These are phyloP conservation scores for Aspergillus sclerotiicarbonarius DNA, from an alignment of 495 filamentous ascomycete species.

Conservation along the genomic window DNA sequence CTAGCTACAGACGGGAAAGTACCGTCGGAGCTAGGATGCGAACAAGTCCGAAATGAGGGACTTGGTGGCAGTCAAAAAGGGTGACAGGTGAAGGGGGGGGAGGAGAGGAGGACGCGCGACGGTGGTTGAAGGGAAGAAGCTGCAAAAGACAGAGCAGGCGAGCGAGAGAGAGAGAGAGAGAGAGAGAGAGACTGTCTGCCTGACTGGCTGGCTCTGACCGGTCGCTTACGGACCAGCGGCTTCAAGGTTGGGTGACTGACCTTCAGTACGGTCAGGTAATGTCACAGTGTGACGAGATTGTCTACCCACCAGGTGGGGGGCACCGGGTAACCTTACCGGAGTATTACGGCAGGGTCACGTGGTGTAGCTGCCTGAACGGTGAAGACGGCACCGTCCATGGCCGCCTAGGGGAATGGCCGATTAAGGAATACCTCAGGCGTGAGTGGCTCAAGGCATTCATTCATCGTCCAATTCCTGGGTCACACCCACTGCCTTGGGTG, in stretches of 20 bases:
- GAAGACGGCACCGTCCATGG: neutral
- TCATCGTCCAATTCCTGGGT: no score
- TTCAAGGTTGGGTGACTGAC: no score
- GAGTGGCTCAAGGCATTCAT: no score
- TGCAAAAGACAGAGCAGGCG: conserved; percentile 11
- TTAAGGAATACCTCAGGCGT: no score
- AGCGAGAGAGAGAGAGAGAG: conserved; percentile 1
- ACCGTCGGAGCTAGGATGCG: conserved; percentile 18
- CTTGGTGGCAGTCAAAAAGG: neutral
- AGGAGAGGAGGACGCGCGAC: conserved; percentile 18
- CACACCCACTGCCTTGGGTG: no score
- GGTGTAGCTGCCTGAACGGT: neutral
- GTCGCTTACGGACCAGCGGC: conserved; percentile 1
- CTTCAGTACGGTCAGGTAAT: no score
- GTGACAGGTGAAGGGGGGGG: conserved; percentile 19
- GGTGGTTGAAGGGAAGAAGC: conserved; percentile 27
- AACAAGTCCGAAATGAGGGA: conserved; percentile 15
- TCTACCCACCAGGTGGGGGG: no score
- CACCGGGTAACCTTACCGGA: neutral
- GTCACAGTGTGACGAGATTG: no score
- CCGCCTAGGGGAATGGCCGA: no score
- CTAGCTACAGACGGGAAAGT: conserved; percentile 19
- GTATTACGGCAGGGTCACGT: neutral
- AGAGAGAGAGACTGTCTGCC: neutral
- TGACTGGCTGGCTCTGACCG: neutral